Evolutionary conservation across 1,284 basidiomycete genomes (phyloP), one percentile per base, ranked within the genome.

Genomic region (Wallemia hederae): DNA sequence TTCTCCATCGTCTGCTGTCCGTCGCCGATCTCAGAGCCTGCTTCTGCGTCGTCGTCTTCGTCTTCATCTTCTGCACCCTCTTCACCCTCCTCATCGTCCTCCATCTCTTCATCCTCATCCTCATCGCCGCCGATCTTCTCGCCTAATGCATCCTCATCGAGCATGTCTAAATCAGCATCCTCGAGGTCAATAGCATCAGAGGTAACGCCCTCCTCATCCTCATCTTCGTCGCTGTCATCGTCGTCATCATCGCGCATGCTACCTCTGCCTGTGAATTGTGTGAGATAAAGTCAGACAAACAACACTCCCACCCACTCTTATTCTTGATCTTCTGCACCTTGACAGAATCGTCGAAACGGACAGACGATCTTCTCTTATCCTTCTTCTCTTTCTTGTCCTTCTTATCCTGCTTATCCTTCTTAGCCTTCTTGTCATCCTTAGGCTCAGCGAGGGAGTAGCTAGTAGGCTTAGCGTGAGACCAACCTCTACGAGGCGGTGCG

Each of bases 281-380:
- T 49, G 39, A 49, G 39, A 14, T 49, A n/a, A n/a, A 49, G 5
- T 15, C 19, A 7, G 22, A 5, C 5, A 17, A 9, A 49, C 11
- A n/a, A 14, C 3, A 3, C 5, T 49, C 3, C 5, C 11, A 49
- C 67, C 65, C 79, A 57, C 82, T 81, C 49, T 77, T 78, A 1
- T 79, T 72, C 66, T 79, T 80, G 66, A 86, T 83, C 55, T 78
- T 82, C 70, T 80, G 85, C 34, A 88, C 82, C 59, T 80, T 75
- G 27, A 90, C 87, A 67, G 82, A 76, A 24, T 86, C 83, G 67
- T 82, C 77, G 69, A 90, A 90, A 26, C 82, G 80, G 7, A 90
- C 85, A n/a, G 59, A 57, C 64, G 59, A 66, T 72, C 57, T 69
- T 78, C 78, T 75, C 66, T 72, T 73, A 28, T 66, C 65, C 58